A percentile compares a stretch with the other conserved stretches of the same genome.
Conservation (phyloP, 202 grass and related monocot species). For the Panicum hallii region DNA sequence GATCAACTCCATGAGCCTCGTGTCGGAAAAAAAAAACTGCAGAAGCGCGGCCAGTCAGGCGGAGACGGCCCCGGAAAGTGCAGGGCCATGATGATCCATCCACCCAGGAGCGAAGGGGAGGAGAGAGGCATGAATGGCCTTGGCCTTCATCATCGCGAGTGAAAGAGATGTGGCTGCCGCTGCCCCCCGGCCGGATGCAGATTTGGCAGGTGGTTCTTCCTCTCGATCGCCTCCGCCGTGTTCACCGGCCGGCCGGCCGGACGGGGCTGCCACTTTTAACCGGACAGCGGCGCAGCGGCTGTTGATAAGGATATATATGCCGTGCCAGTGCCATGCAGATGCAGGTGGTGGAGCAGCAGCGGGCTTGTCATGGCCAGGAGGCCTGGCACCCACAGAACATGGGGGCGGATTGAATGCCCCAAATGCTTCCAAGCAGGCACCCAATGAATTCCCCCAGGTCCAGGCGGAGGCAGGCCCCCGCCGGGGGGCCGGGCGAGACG, state of each 20-base stretch:
- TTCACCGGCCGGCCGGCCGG: not conserved
- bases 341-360: not conserved
- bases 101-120: not conserved
- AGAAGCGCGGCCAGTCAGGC: too few species aligned
- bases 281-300: constrained; percentile 41
- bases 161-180: not conserved
- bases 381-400: constrained; percentile 56
- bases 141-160: not conserved
- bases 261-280: constrained; percentile 36
- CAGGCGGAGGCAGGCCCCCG: not conserved
- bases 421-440: constrained; percentile 51
- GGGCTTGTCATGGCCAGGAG: constrained; percentile 11
- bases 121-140: not conserved
- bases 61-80: not conserved
- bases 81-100: not conserved
- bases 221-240: not conserved
- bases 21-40: too few species aligned
- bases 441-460: constrained; percentile 17
- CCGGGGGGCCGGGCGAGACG: not conserved
- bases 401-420: constrained; percentile 46
- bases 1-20: not conserved
- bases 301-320: constrained; percentile 34
- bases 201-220: constrained; percentile 4
- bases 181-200: constrained; percentile 21
- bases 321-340: not conserved